A percentile compares a stretch with the other conserved stretches of the same genome.
These are phyloP conservation scores for Bathelium albidoporum DNA, from an alignment of 495 filamentous ascomycete species.

Conservation along the genomic window DNA sequence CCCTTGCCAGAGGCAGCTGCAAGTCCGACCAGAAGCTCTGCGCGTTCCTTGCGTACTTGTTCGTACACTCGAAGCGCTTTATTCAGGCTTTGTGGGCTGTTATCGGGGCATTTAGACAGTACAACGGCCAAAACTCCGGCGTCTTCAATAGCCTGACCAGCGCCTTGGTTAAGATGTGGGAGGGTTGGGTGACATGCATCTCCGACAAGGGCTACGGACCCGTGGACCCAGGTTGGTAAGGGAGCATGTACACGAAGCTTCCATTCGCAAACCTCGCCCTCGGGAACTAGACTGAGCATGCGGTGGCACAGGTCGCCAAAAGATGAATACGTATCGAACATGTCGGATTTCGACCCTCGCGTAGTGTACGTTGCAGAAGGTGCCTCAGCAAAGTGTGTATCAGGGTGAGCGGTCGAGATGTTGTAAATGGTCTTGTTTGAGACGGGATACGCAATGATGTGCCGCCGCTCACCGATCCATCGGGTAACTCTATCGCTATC, in stretches of 20 bases:
- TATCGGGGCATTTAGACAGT: constrained; percentile 45
- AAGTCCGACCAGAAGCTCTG: constrained; percentile 58
- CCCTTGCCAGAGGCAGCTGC: constrained; percentile 56
- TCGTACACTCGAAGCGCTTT: constrained; percentile 63
- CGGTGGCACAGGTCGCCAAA: constrained; percentile 63
- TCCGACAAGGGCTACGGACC: constrained; percentile 58
- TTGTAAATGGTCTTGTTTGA: constrained; percentile 69
- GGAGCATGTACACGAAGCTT: constrained; percentile 61
- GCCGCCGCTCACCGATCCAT: constrained; percentile 67
- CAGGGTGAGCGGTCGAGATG: constrained; percentile 63
- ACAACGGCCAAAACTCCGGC: constrained; percentile 60
- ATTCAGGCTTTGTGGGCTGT: constrained; percentile 46
- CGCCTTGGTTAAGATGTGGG: constrained; percentile 69
- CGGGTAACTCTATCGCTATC: constrained; percentile 57
- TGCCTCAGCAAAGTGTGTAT: constrained; percentile 59
- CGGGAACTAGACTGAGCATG: constrained; percentile 68
- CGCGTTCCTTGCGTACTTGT: constrained; percentile 58
- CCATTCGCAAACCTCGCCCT: constrained; percentile 75
- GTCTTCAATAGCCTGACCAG: constrained; percentile 78
- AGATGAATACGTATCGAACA: constrained; percentile 57
- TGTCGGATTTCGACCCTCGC: constrained; percentile 53
- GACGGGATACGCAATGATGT: constrained; percentile 79
- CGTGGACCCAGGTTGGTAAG: constrained; percentile 59
- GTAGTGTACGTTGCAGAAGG: constrained; percentile 71
- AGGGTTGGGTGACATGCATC: constrained; percentile 75